Percentiles rank a stretch among this genome's conserved stretches.
Conservation (phyloP, 805 yeast genomes). For the Cyberlindnera amylophila region DNA sequence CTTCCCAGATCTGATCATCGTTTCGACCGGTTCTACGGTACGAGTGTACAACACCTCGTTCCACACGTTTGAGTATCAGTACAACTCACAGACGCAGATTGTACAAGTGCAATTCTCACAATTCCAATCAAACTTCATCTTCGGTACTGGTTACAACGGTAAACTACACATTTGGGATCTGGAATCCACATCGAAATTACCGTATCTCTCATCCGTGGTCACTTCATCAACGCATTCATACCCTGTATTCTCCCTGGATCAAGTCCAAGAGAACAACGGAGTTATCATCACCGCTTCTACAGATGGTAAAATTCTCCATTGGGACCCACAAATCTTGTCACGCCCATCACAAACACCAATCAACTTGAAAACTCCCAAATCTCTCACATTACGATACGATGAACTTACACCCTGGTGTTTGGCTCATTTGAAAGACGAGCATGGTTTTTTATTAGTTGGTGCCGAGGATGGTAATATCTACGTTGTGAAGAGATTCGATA, state of each 20-base stretch:
- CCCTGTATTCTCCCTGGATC: conserved; percentile 23
- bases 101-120: conserved; percentile 38
- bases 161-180: conserved; percentile 48
- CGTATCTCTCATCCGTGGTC: conserved; percentile 16
- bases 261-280: conserved; percentile 20
- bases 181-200: conserved; percentile 13
- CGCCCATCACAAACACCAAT: conserved; percentile 24
- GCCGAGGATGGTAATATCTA: conserved; percentile 34
- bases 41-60: conserved; percentile 24
- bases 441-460: conserved; percentile 27
- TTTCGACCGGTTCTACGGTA: conserved; percentile 18
- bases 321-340: conserved; percentile 28
- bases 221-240: conserved; percentile 22
- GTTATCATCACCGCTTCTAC: conserved; percentile 28
- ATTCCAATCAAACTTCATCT: conserved; percentile 35
- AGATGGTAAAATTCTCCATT: conserved; percentile 30
- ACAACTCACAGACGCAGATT: conserved; percentile 39
- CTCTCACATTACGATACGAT: conserved; percentile 24
- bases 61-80: conserved; percentile 32
- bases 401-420: conserved; percentile 29
- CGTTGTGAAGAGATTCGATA: conserved; percentile 26
- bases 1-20: conserved; percentile 18
- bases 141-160: conserved; percentile 50
- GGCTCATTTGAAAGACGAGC: conserved; percentile 17
- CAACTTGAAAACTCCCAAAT: conserved; percentile 24